Percentiles rank a stretch among this genome's conserved stretches.
These are phyloP conservation scores for Alternaria solani DNA, from an alignment of 2,329 filamentous ascomycete genomes.

Conservation along the genomic window DNA sequence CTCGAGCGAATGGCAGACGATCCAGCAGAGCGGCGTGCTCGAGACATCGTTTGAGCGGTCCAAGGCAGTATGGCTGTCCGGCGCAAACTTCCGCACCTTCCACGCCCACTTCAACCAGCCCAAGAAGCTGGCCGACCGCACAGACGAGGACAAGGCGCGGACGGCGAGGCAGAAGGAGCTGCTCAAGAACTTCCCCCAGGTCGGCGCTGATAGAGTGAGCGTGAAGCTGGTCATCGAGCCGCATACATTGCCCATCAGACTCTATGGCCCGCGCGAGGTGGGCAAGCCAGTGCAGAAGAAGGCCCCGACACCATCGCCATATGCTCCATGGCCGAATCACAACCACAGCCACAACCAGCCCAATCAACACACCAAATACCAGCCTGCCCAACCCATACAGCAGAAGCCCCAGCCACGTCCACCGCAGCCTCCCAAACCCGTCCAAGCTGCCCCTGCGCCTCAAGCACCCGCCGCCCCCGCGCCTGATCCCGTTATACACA, in stretches of 20 bases:
- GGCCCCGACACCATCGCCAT: slow-evolving; percentile 33
- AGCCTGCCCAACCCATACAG: slow-evolving; percentile 24
- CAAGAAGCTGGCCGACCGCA: slow-evolving; percentile 64
- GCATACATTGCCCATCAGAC: slow-evolving; percentile 74
- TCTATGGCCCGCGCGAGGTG: slow-evolving; percentile 45
- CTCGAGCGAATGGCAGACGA: slow-evolving; percentile 72
- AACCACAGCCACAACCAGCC: slow-evolving; percentile 38
- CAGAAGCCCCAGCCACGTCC: slow-evolving; percentile 38
- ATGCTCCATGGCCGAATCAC: slow-evolving; percentile 48
- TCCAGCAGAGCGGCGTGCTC: slow-evolving; percentile 79
- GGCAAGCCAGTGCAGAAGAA: slow-evolving; percentile 40
- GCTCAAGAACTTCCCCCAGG: slow-evolving; percentile 48
- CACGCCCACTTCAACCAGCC: slow-evolving; percentile 47
- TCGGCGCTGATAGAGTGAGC: slow-evolving; percentile 34
- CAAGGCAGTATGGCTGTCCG: slow-evolving; percentile 60
- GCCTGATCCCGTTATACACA: slow-evolving; percentile 81
- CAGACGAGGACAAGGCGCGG: slow-evolving; percentile 63
- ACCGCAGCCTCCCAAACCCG: slow-evolving; percentile 35
- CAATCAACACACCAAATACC: slow-evolving; percentile 38
- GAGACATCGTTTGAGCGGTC: slow-evolving; percentile 77
- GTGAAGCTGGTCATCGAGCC: slow-evolving; percentile 74
- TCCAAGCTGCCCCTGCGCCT: slow-evolving; percentile 33
- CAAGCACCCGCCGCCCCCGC: slow-evolving; percentile 45
- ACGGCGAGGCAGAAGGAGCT: slow-evolving; percentile 69
- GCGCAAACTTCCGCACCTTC: slow-evolving; percentile 50